Percentiles rank a stretch among this genome's conserved stretches.
These are phyloP conservation scores for Bonia amplexicaulis DNA, from an alignment of 176 grass and related monocot species.

Conservation along the genomic window DNA sequence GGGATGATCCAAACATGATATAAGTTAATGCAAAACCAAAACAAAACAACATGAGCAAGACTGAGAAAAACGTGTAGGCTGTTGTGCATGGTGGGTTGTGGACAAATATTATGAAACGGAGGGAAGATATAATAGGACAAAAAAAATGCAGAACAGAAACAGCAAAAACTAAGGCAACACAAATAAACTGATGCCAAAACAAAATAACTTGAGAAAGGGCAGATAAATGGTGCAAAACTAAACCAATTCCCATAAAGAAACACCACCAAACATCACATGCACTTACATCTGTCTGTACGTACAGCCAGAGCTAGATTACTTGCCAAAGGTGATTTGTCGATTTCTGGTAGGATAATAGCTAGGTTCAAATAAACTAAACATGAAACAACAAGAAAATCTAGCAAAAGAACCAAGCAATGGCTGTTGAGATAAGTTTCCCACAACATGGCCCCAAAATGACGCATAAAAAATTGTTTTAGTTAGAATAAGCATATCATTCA, in stretches of 20 bases:
- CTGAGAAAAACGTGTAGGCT: neutral
- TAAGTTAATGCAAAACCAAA: neutral
- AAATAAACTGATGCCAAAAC: neutral
- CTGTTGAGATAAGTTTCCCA: neutral
- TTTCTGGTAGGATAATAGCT: neutral
- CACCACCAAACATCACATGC: neutral
- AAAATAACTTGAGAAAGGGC: neutral
- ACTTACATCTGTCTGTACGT: neutral
- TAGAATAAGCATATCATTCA: neutral
- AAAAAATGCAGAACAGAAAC: neutral
- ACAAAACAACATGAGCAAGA: neutral
- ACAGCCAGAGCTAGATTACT: neutral
- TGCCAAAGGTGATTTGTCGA: neutral
- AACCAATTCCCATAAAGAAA: neutral
- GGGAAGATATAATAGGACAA: too few species aligned
- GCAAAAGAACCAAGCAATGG: neutral
- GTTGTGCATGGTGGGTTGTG: too few species aligned
- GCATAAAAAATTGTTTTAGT: neutral
- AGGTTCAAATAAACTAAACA: slow-evolving; percentile 18
- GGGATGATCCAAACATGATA: neutral
- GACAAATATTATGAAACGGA: too few species aligned
- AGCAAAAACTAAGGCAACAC: neutral
- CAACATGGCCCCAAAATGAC: neutral
- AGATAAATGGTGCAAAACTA: neutral
- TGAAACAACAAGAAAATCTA: neutral